Conservation (phyloP, 2,329 filamentous ascomycete species). For the Fusarium euwallaceae region DNA sequence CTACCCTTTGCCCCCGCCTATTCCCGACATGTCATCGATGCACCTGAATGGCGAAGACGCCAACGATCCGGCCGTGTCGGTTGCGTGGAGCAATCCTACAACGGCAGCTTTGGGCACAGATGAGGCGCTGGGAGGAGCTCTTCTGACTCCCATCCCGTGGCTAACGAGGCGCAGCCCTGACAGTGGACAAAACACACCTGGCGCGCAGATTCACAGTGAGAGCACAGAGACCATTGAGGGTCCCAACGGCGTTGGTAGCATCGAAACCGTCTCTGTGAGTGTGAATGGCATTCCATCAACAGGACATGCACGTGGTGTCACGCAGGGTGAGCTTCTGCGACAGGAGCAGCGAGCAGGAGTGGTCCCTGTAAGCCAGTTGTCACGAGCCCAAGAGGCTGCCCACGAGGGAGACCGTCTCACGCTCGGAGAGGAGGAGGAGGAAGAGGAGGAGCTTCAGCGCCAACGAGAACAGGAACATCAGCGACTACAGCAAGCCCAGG, state of each 20-base stretch:
- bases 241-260: conserved; percentile 81
- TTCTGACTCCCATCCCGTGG: conserved; percentile 96
- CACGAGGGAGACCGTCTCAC: conserved; percentile 46
- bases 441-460: conserved; percentile 37
- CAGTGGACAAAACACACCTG: conserved; percentile 46
- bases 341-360: conserved; percentile 88
- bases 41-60: conserved; percentile 72
- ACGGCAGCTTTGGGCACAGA: conserved; percentile 78
- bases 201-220: conserved; percentile 72
- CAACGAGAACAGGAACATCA: neutral
- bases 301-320: conserved; percentile 69
- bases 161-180: conserved; percentile 62
- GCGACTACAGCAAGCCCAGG: conserved; percentile 46
- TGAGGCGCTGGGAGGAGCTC: conserved; percentile 88
- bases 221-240: conserved; percentile 85
- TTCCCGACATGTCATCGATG: conserved; percentile 69
- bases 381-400: conserved; percentile 55
- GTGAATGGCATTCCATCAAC: conserved; percentile 76
- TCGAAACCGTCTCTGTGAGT: conserved; percentile 84
- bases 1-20: conserved; percentile 83
- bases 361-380: conserved; percentile 75
- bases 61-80: conserved; percentile 52
- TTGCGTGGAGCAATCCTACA: conserved; percentile 63
- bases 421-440: conserved; percentile 47
- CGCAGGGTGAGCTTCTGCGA: conserved; percentile 86